A percentile compares a stretch with the other conserved stretches of the same genome.
Conservation (phyloP, 305 asterid genomes). For the Fraxinus sp. region DNA sequence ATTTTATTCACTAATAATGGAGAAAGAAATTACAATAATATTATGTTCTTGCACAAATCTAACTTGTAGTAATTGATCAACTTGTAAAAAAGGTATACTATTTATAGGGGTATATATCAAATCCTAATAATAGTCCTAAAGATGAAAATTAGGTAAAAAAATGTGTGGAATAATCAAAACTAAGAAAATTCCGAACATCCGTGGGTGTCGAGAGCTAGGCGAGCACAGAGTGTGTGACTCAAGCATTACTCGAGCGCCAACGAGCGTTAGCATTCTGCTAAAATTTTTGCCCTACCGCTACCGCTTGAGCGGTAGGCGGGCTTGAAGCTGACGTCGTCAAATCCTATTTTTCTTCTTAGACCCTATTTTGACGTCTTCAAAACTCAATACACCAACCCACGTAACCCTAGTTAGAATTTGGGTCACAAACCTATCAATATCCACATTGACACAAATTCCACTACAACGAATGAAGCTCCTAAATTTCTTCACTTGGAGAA, state of each 20-base stretch:
- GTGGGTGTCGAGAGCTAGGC: background rate
- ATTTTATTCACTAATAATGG: too few species aligned
- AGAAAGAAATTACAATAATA: too few species aligned
- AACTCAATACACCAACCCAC: background rate
- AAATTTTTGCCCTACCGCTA: background rate
- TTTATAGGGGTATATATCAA: background rate
- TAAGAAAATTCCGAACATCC: background rate
- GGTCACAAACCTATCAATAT: background rate
- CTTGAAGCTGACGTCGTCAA: background rate
- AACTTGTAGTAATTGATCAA: too few species aligned
- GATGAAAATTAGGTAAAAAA: background rate
- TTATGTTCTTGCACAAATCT: too few species aligned
- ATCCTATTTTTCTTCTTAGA: too few species aligned
- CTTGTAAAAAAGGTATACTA: too few species aligned
- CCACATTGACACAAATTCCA: background rate
- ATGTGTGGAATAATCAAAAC: background rate
- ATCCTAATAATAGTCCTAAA: background rate
- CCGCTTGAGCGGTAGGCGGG: background rate
- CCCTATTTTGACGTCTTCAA: background rate
- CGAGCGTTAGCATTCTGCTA: background rate
- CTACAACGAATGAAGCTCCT: background rate
- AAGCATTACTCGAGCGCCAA: background rate
- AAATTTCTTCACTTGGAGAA: background rate
- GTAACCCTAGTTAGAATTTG: background rate
- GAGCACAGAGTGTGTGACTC: background rate